Evolutionary conservation across 2,329 filamentous ascomycete genomes (phyloP).

Genomic region (Aureobasidium sp.): DNA sequence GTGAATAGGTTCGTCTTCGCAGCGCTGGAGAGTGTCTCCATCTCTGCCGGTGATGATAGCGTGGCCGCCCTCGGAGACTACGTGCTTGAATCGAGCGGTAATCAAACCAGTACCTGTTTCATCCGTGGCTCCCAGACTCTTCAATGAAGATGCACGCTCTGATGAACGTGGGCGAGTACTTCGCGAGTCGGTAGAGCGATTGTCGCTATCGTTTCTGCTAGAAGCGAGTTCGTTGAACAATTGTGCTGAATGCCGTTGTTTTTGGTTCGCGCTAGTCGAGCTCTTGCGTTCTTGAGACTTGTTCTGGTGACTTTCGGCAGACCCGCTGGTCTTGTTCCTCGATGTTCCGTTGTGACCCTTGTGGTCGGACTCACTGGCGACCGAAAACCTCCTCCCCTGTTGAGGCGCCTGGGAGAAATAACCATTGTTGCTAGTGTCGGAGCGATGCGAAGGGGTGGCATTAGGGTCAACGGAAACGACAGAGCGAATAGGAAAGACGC

Average conservation of each 20-base stretch:
- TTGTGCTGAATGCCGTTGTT: constrained; percentile 22
- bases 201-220: constrained; percentile 21
- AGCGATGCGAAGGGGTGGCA: constrained; percentile 30
- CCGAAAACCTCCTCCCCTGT: neutral
- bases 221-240: constrained; percentile 33
- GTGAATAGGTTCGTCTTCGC: constrained; percentile 88
- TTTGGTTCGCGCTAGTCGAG: neutral
- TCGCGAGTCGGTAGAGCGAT: constrained; percentile 20
- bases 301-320: neutral
- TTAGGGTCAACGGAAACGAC: constrained; percentile 63
- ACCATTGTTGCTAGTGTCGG: constrained; percentile 26
- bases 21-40: constrained; percentile 64
- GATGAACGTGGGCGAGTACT: constrained; percentile 22
- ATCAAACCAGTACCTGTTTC: constrained; percentile 45
- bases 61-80: constrained; percentile 69
- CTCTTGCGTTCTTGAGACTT: neutral
- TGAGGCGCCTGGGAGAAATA: constrained; percentile 31
- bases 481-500: constrained; percentile 77
- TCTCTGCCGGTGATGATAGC: constrained; percentile 75
- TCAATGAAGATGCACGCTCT: constrained; percentile 26
- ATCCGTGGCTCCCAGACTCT: constrained; percentile 31
- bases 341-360: neutral
- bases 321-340: neutral
- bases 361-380: neutral
- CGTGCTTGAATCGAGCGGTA: constrained; percentile 71